Base-by-base conservation (phyloP, 2,329 filamentous ascomycete genomes). In the Mollisia scopiformis region DNA sequence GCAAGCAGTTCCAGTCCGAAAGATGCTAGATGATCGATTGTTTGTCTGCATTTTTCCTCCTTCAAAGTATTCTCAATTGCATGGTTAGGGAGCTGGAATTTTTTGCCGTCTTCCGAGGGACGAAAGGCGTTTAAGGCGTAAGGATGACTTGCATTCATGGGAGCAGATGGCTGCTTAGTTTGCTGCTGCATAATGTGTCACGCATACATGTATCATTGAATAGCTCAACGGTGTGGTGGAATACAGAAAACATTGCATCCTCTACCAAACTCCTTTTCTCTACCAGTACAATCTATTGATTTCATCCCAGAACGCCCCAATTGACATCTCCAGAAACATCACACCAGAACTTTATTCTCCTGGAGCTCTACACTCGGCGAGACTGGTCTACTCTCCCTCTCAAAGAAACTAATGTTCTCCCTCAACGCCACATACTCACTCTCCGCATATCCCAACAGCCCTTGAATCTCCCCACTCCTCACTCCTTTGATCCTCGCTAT, bases 381-480 rank as follows among this genome's bases (percentile, higher is more conserved):
- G 30, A 64, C 69, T 58, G 69, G 66, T 52, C 72, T 61, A 11
- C 71, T 73, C 50, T 69, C 72, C 54, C 60, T 66, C 30, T 65
- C 65, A 50, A 73, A 73, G 58, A 97, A 87, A 47, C 91, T 92
- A 64, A 97, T 88, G 69, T 96, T 94, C 75, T 96, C 92, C 64
- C 93, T 82, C 71, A 95, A 82, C 10, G 93, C 93, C 41, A 98
- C 90, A 77, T 98, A 97, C 77, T 98, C 93, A 71, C 90, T 96
- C 74, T 97, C 93, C 21, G 92, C 92, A 76, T 97, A 99, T 3
- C 94, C 95, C 31, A 99, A 78, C 47, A 95, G 79, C 10, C 84
- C 82, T 51, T 88, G 82, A 65, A 99, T 97, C 73, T 97, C 90
- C 6, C 82, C 85, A 72, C 93, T 97, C 73, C 90, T 87, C 66